These are phyloP conservation scores for Colletotrichum tropicale DNA, from an alignment of 2,329 filamentous ascomycete species.

Conservation along the genomic window DNA sequence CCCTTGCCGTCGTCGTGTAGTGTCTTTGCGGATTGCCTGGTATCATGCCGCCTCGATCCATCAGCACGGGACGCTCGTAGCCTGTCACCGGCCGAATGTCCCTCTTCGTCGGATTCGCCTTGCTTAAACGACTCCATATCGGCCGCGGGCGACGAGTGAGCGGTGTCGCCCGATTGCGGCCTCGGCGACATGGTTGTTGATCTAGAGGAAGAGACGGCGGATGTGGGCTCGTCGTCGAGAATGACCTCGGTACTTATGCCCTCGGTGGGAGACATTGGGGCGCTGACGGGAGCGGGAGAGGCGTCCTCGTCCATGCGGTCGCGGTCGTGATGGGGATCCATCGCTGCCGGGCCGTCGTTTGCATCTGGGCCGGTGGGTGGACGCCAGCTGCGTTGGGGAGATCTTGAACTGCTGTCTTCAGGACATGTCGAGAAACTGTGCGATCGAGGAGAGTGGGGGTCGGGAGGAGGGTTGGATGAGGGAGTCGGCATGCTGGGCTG, in stretches of 20 bases:
- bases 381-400: conserved; percentile 21
- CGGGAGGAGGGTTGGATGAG: conserved; percentile 44
- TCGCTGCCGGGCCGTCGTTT: conserved; percentile 13
- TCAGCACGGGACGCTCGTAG: neutral
- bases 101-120: conserved; percentile 42
- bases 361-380: neutral
- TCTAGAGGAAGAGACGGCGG: conserved; percentile 37
- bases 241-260: conserved; percentile 21
- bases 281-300: conserved; percentile 27
- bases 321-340: conserved; percentile 30
- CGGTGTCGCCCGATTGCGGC: conserved; percentile 37
- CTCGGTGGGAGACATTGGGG: conserved; percentile 5
- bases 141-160: conserved; percentile 36
- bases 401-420: conserved; percentile 36
- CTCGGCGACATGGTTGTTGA: conserved; percentile 49
- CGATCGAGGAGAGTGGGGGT: conserved; percentile 39
- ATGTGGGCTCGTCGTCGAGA: conserved; percentile 23
- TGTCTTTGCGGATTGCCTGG: neutral
- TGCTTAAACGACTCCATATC: conserved; percentile 40
- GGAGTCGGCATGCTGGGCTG: conserved; percentile 48
- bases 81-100: neutral
- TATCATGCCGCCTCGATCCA: neutral
- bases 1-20: conserved; percentile 19
- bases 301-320: conserved; percentile 26
- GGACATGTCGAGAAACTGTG: conserved; percentile 47